Evolutionary conservation across 2,329 filamentous ascomycete species (phyloP), one percentile per base, ranked within the genome.

Genomic region (Talaromyces sp.): DNA sequence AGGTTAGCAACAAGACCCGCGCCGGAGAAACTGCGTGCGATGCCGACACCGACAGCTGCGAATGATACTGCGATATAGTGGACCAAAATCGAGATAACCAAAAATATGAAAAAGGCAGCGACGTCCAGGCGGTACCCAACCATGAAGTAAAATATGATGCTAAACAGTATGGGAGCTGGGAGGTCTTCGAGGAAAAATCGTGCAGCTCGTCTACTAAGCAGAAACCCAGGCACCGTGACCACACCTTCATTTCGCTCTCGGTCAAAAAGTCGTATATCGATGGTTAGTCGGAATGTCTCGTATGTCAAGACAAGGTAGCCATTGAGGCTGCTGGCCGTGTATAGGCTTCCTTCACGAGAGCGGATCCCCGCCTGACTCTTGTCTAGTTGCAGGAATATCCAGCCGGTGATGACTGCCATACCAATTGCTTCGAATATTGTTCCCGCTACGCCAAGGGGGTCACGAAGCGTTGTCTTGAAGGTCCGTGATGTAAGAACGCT

Each of bases 81-180:
- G 52, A 87, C 88, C 3, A 93, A 74, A 4, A 93, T 75, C 0
- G 88, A 84, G 43, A 92, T 82, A 2, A 83, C 80, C 68, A 93
- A 89, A 78, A 92, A 93, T 0, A 84, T 87, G 65, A 93, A 88
- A 75, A 92, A 93, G 62, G 89, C 86, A 1, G 72, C 76, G 0
- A 83, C 85, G 9, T 88, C 84, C 2, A 83, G 81, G 56, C 90
- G 86, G 69, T 92, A 91, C 0, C 89, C 90, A 7, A 87, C 86
- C 88, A 93, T 92, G 74, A 91, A 93, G 75, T 93, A 93, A 72
- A 88, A 89, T 8, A 93, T 88, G 1, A 87, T 77, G 6, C 87
- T 87, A 71, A 89, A 93, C 3, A 92, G 73, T 16, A 92, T 82
- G 0, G 90, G 90, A 1, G 92, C 89, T 0, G 89, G 89, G 0